phyloP scores from a whole-genome alignment of 345 rosid species.

The Citrus trifoliata region DNA sequence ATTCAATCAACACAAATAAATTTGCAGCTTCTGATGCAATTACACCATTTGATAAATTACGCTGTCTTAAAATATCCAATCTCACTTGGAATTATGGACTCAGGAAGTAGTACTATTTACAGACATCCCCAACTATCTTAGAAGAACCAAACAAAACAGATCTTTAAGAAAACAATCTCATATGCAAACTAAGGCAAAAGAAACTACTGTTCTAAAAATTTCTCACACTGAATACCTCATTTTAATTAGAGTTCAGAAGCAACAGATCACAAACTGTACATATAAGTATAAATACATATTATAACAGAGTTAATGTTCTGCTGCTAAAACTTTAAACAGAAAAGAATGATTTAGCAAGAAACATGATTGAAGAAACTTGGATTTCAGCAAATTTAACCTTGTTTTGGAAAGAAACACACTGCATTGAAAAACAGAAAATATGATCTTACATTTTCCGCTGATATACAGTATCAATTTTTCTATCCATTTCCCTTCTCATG shows the following conservation, averaged over 20 bases:
- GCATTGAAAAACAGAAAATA: constrained; percentile 3
- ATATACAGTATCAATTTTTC: constrained; percentile 73
- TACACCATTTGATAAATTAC: background rate
- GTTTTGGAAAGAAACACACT: background rate
- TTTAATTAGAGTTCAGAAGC: background rate
- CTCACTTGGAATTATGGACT: background rate
- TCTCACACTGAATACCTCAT: background rate
- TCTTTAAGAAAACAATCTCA: background rate
- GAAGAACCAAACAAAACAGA: background rate
- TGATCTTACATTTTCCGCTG: constrained; percentile 75
- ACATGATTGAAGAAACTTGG: constrained; percentile 7
- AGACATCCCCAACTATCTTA: background rate
- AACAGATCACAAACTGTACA: background rate
- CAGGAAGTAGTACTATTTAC: background rate
- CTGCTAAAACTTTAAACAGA: background rate
- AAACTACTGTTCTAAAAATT: background rate
- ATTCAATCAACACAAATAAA: background rate
- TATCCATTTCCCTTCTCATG: constrained; percentile 67
- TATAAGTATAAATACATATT: background rate
- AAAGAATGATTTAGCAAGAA: background rate
- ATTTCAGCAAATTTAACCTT: background rate
- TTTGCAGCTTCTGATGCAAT: background rate
- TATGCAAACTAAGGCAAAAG: background rate
- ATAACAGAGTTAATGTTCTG: background rate
- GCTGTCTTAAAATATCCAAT: background rate